Evolutionary conservation across 257 asterid genomes (phyloP).

Genomic region (Nicotiana tomentosiformis): DNA sequence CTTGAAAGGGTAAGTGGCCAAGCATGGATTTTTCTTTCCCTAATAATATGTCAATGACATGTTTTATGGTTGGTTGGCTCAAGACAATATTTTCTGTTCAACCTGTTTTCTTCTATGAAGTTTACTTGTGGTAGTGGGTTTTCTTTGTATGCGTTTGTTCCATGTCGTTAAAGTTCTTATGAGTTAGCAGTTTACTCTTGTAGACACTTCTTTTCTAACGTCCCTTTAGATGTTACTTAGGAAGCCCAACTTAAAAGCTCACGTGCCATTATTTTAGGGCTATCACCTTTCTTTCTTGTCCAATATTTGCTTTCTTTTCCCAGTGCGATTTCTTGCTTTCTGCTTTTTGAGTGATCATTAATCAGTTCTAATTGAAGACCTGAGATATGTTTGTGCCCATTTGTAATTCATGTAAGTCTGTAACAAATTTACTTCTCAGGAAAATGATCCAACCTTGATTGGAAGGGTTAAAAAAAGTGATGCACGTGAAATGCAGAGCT

Average conservation of each 20-base stretch:
- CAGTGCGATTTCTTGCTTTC: not conserved
- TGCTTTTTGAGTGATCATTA: not conserved
- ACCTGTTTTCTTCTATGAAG: not conserved
- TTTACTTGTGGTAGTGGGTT: not conserved
- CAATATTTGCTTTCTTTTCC: not conserved
- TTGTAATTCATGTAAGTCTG: not conserved
- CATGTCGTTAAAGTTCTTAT: not conserved
- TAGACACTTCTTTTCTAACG: not conserved
- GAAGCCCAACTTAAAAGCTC: not conserved
- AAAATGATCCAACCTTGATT: slow-evolving; percentile 92
- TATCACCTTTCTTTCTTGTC: not conserved
- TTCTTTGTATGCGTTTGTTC: not conserved
- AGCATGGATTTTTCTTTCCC: slow-evolving; percentile 8
- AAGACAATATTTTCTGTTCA: not conserved
- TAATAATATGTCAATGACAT: not conserved
- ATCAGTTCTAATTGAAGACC: not conserved
- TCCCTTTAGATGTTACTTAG: not conserved
- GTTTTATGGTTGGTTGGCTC: not conserved
- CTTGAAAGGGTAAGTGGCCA: slow-evolving; percentile 69
- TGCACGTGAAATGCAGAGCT: slow-evolving; percentile 99
- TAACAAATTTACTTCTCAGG: slow-evolving; percentile 43
- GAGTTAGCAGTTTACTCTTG: not conserved
- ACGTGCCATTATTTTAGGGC: not conserved
- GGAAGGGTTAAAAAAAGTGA: slow-evolving; percentile 99
- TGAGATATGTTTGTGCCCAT: not conserved